Evolutionary conservation across 2,329 filamentous ascomycete species (phyloP).

Genomic region (Zymoseptoria tritici): DNA sequence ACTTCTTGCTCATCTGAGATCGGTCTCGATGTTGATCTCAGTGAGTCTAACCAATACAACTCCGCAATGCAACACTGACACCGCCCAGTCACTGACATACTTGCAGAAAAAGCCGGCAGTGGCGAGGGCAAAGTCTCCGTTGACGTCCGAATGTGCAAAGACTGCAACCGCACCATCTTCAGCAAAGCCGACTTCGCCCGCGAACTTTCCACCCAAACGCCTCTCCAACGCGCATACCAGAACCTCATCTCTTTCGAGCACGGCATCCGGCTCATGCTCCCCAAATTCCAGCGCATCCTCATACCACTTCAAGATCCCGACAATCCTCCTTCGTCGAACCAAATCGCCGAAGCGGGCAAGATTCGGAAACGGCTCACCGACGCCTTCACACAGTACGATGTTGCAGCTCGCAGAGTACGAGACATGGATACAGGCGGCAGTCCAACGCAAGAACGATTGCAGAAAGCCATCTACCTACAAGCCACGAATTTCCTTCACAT

Average conservation of each 20-base stretch:
- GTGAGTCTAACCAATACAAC: constrained; percentile 36
- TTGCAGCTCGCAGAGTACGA: constrained; percentile 70
- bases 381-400: constrained; percentile 80
- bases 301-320: constrained; percentile 64
- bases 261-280: constrained; percentile 73
- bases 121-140: constrained; percentile 54
- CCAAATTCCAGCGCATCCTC: constrained; percentile 74
- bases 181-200: constrained; percentile 69
- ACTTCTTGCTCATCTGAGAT: constrained; percentile 83
- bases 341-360: constrained; percentile 79
- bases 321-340: constrained; percentile 56
- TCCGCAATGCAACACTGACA: constrained; percentile 27
- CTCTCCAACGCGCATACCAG: constrained; percentile 72
- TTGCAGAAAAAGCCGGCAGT: constrained; percentile 32
- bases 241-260: constrained; percentile 81
- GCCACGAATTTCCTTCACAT: constrained; percentile 77
- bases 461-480: constrained; percentile 74
- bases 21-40: constrained; percentile 64
- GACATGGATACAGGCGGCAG: constrained; percentile 64
- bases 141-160: constrained; percentile 85
- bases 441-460: constrained; percentile 64
- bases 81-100: constrained; percentile 25
- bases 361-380: constrained; percentile 85
- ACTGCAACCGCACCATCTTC: constrained; percentile 69
- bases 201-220: constrained; percentile 59